These are phyloP conservation scores for Fusarium pseudocircinatum DNA, from an alignment of 2,329 filamentous ascomycete species.

Conservation along the genomic window DNA sequence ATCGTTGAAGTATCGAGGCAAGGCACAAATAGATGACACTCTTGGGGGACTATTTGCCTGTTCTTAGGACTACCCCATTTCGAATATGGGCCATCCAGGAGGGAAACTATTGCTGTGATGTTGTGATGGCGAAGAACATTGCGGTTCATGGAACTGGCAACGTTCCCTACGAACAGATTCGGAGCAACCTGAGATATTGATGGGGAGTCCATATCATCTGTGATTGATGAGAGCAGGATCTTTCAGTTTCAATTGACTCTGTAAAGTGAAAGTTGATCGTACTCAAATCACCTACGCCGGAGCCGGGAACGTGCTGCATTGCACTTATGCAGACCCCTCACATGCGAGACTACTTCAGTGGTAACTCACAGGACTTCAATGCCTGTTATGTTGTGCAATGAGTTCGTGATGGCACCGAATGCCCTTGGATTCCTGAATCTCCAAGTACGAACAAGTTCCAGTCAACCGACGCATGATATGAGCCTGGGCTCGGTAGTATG, in stretches of 20 bases:
- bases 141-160: conserved; percentile 36
- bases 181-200: conserved; percentile 37
- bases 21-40: conserved; percentile 38
- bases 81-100: conserved; percentile 27
- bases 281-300: neutral
- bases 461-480: neutral
- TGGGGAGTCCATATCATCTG: conserved; percentile 29
- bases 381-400: neutral
- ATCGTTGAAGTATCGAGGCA: conserved; percentile 39
- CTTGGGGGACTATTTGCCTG: conserved; percentile 33
- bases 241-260: neutral
- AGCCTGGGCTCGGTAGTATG: neutral
- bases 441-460: neutral
- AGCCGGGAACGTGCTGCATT: conserved; percentile 9
- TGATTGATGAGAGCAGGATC: neutral
- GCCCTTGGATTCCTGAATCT: neutral
- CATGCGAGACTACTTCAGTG: conserved; percentile 15
- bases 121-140: conserved; percentile 33
- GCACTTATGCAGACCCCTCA: conserved; percentile 25
- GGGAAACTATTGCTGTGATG: conserved; percentile 41
- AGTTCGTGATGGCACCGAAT: neutral
- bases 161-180: conserved; percentile 39
- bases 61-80: conserved; percentile 34
- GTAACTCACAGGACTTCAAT: conserved; percentile 9
- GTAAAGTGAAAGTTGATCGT: neutral